A percentile compares a stretch with the other conserved stretches of the same genome.
Conservation (phyloP, 768 basidiomycete genomes). For the Lepiota subincarnata region DNA sequence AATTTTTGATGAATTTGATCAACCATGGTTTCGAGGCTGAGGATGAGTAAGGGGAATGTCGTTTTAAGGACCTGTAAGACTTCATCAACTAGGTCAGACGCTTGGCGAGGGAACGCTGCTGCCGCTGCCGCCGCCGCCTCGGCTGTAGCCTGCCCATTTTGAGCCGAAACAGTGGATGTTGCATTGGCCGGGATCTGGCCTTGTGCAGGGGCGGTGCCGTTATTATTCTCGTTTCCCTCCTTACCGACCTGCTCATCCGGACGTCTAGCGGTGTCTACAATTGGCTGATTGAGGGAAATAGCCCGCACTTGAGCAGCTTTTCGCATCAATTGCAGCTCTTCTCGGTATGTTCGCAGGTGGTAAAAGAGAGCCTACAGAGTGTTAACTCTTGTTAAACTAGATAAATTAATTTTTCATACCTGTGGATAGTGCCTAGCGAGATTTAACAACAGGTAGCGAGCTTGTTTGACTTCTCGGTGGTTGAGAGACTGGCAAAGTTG, state of each 20-base stretch:
- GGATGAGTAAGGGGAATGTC: constrained; percentile 87
- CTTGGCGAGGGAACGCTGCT: constrained; percentile 45
- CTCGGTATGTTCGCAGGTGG: constrained; percentile 72
- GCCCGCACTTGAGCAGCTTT: constrained; percentile 36
- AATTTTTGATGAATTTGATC: constrained; percentile 91
- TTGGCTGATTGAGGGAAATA: constrained; percentile 21
- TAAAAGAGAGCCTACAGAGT: constrained; percentile 83
- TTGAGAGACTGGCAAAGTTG: constrained; percentile 88
- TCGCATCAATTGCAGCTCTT: constrained; percentile 39
- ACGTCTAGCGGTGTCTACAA: constrained; percentile 27
- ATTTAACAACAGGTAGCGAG: constrained; percentile 81
- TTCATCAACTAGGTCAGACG: constrained; percentile 91
- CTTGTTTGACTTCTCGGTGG: constrained; percentile 90
- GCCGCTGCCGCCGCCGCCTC: constrained; percentile 2
- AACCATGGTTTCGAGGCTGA: constrained; percentile 95
- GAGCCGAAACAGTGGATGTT: neutral
- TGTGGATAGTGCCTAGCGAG: constrained; percentile 92
- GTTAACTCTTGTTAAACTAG: constrained; percentile 2
- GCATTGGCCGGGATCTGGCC: neutral
- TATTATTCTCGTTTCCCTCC: constrained; percentile 22
- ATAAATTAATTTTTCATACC: constrained; percentile 38
- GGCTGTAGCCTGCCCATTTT: constrained; percentile 2
- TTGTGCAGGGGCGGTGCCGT: constrained; percentile 1
- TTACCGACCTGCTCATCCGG: constrained; percentile 21
- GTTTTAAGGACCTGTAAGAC: constrained; percentile 93